These are phyloP conservation scores for Laetiporus sulphureus DNA, from an alignment of 1,284 basidiomycete species.

Conservation along the genomic window DNA sequence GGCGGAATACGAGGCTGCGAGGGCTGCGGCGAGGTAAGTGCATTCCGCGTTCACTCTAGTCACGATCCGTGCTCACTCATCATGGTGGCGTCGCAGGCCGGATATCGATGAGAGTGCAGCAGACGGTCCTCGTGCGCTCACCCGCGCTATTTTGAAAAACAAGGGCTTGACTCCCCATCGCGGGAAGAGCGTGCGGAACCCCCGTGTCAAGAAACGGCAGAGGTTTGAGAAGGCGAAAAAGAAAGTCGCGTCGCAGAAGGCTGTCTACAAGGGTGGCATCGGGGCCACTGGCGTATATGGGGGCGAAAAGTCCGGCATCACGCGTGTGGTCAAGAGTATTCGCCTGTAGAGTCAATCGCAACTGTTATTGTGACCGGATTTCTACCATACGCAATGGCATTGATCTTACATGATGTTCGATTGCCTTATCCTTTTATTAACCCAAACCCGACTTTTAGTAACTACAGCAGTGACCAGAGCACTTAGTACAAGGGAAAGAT, in stretches of 20 bases:
- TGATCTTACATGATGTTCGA: too few species aligned
- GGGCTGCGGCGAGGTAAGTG: conserved; percentile 58
- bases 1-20: conserved; percentile 67
- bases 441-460: too few species aligned
- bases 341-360: too few species aligned
- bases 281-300: conserved; percentile 56
- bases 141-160: conserved; percentile 88
- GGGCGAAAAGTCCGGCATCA: conserved; percentile 78
- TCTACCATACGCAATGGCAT: too few species aligned
- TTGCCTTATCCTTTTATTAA: neutral
- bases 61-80: conserved; percentile 1
- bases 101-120: conserved; percentile 38
- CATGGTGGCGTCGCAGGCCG: conserved; percentile 33
- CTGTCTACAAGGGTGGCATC: conserved; percentile 84
- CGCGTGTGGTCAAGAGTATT: conserved; percentile 81
- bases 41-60: neutral
- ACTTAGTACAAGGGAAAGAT: neutral
- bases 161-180: conserved; percentile 87
- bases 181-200: conserved; percentile 84
- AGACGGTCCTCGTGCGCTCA: conserved; percentile 78
- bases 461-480: neutral
- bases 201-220: conserved; percentile 91
- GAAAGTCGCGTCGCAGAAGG: conserved; percentile 82
- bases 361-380: too few species aligned
- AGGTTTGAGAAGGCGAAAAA: conserved; percentile 93